These are phyloP conservation scores for Cercospora zeina DNA, from an alignment of 2,329 filamentous ascomycete genomes.

Conservation along the genomic window DNA sequence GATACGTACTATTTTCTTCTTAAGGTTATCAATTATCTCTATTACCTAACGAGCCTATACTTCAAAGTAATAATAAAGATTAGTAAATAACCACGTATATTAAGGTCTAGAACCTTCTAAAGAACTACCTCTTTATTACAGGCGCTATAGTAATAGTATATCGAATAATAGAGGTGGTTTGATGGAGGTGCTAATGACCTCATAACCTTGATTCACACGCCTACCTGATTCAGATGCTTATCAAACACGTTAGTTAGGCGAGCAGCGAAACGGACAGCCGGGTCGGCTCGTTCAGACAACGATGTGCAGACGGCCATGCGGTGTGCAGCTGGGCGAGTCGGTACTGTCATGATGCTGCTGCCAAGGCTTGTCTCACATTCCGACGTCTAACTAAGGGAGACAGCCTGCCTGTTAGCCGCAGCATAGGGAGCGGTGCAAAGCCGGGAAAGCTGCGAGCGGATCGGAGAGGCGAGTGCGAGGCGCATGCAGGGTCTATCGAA, in stretches of 20 bases:
- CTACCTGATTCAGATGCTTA: too few relatives aligned
- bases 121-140: too few relatives aligned
- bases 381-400: conserved; percentile 5
- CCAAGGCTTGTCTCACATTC: conserved; percentile 16
- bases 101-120: too few relatives aligned
- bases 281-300: neutral
- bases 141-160: too few relatives aligned
- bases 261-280: conserved; percentile 3
- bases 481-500: conserved; percentile 14
- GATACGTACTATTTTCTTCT: too few relatives aligned
- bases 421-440: neutral
- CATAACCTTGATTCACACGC: neutral
- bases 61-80: too few relatives aligned
- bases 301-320: conserved; percentile 2
- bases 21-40: too few relatives aligned
- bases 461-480: conserved; percentile 8
- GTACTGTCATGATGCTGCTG: neutral
- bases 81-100: too few relatives aligned
- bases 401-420: neutral
- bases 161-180: too few relatives aligned
- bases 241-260: too few relatives aligned
- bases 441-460: conserved; percentile 6
- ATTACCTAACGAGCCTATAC: too few relatives aligned
- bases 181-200: too few relatives aligned
- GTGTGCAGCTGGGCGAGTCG: neutral